Percentiles rank a stretch among this genome's conserved stretches.
These are phyloP conservation scores for Exophiala oligosperma DNA, from an alignment of 2,329 filamentous ascomycete species.

Conservation along the genomic window DNA sequence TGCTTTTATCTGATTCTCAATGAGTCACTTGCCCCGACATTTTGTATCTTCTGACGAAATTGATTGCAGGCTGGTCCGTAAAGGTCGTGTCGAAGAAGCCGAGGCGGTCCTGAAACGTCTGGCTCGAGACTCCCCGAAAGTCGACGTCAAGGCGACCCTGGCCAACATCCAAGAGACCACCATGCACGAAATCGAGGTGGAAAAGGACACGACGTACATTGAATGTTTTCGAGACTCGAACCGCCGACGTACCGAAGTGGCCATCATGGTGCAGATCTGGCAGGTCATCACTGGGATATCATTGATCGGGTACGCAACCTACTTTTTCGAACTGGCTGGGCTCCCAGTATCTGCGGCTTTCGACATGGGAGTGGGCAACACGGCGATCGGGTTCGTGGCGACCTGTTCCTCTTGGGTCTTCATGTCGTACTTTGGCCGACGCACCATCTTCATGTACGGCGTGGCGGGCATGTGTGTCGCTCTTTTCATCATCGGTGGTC, in stretches of 20 bases:
- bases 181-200: constrained; percentile 50
- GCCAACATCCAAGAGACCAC: constrained; percentile 42
- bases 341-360: constrained; percentile 37
- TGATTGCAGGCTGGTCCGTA: constrained; percentile 32
- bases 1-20: too few species aligned
- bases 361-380: constrained; percentile 50
- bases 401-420: constrained; percentile 57
- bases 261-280: constrained; percentile 64
- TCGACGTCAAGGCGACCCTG: constrained; percentile 30
- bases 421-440: constrained; percentile 55
- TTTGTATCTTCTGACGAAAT: too few species aligned
- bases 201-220: constrained; percentile 55
- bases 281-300: constrained; percentile 47
- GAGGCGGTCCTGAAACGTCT: constrained; percentile 45
- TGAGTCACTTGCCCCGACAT: too few species aligned
- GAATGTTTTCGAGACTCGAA: constrained; percentile 87
- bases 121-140: constrained; percentile 39
- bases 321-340: constrained; percentile 50
- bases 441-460: constrained; percentile 38
- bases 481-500: constrained; percentile 34
- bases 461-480: constrained; percentile 57
- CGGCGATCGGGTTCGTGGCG: constrained; percentile 46
- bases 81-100: constrained; percentile 37
- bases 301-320: constrained; percentile 61
- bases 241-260: constrained; percentile 73